Base-by-base conservation (phyloP, 2,329 filamentous ascomycete genomes). In the Emydomyces testavorans region DNA sequence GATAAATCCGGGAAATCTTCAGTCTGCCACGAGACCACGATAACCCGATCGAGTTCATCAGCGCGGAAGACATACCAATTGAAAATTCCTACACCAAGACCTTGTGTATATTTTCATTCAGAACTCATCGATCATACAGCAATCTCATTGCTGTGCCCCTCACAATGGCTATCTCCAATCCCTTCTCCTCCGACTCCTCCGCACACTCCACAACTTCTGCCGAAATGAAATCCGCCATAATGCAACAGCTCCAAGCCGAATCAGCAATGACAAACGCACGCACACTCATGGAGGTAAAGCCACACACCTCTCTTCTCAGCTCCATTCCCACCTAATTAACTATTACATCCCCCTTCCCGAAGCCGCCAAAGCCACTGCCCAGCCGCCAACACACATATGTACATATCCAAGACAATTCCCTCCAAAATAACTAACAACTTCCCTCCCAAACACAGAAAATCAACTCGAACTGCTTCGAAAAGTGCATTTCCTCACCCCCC, bases 381-480 rank as follows among this genome's bases (percentile, higher is more conserved):
- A n/a, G n/a, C n/a, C n/a, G n/a, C n/a, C n/a, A n/a, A n/a, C n/a
- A n/a, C n/a, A n/a, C n/a, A n/a, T n/a, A n/a, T n/a, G n/a, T n/a
- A n/a, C n/a, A n/a, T 24, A 31, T 26, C 20, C 44, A 23, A 46
- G 26, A 42, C 21, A n/a, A n/a, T n/a, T n/a, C n/a, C n/a, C n/a
- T n/a, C n/a, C 34, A 34, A 34, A 24, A 29, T 18, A 18, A 46
- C 38, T 31, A 20, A 18, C 37, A 4, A 18, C 1, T 40, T 36
- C 1, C 13, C 37, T 51, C 20, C 38, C 52, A 87, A 82, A 87
- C 20, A 38, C 52, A 87, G 82, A 87, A 85, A 77, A 76, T 89
- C 65, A 85, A 88, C 67, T 76, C 84, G 58, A 80, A 82, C 67
- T 90, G 85, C 72, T 90, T 87, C 70, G 78, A 85, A 39, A 80